phyloP scores from a whole-genome alignment of 169 alveolate species.

The Theileria orientalis region DNA sequence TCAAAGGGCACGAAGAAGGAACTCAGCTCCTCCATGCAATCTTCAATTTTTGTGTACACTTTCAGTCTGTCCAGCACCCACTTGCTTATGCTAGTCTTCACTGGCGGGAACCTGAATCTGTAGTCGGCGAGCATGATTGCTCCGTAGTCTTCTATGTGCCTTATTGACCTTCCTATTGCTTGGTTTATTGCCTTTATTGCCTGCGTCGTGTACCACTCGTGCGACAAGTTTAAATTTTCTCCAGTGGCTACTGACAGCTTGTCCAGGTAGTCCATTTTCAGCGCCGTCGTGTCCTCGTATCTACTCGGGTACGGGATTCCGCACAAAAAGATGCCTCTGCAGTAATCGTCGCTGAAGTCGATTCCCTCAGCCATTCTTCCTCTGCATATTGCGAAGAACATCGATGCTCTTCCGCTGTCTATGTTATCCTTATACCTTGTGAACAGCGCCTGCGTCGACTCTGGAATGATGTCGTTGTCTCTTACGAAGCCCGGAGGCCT shows the following conservation, averaged over 20 bases:
- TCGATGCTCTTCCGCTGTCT: conserved; percentile 78
- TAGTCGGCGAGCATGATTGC: conserved; percentile 85
- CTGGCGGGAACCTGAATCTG: conserved; percentile 76
- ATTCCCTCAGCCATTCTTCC: conserved; percentile 95
- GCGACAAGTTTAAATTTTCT: conserved; percentile 12
- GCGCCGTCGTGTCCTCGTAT: conserved; percentile 83
- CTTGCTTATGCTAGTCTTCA: conserved; percentile 76
- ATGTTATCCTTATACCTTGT: conserved; percentile 72
- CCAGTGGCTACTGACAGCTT: conserved; percentile 22
- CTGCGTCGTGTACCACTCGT: conserved; percentile 89
- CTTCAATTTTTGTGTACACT: conserved; percentile 14
- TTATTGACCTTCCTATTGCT: conserved; percentile 94
- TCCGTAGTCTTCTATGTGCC: conserved; percentile 94
- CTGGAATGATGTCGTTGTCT: conserved; percentile 33
- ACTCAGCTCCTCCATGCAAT: conserved; percentile 7
- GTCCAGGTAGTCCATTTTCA: conserved; percentile 84
- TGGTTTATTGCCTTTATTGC: conserved; percentile 94
- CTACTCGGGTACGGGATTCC: conserved; percentile 91
- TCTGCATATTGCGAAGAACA: conserved; percentile 90
- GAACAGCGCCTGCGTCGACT: conserved; percentile 58
- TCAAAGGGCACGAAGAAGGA: conserved; percentile 27
- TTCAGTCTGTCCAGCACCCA: conserved; percentile 79
- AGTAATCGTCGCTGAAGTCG: conserved; percentile 87
- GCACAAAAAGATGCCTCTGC: conserved; percentile 87
- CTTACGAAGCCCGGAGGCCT: conserved; percentile 58